Percentiles rank a stretch among this genome's conserved stretches.
Conservation (phyloP, 2,329 filamentous ascomycete genomes). For the Xylaria sp. region DNA sequence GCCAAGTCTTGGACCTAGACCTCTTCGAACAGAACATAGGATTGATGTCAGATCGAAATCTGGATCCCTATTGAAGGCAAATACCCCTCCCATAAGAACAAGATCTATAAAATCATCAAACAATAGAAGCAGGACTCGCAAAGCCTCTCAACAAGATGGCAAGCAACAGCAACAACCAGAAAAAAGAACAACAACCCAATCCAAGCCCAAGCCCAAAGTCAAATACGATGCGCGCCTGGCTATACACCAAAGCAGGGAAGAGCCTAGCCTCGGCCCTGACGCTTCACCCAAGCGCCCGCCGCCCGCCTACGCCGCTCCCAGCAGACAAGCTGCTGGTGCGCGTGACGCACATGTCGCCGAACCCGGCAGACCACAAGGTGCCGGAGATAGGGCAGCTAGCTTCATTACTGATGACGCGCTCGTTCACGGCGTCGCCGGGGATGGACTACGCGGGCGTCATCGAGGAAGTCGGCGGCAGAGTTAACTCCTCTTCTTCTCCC, state of each 20-base stretch:
- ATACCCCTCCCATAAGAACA: not conserved
- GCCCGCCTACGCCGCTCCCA: conserved; percentile 52
- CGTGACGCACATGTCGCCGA: conserved; percentile 64
- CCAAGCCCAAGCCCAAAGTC: not conserved
- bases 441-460: conserved; percentile 62
- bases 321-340: conserved; percentile 63
- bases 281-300: conserved; percentile 54
- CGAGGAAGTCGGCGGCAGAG: conserved; percentile 42
- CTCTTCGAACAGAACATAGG: no score
- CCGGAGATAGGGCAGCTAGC: conserved; percentile 60
- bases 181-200: not conserved
- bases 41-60: not conserved
- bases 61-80: not conserved
- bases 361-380: conserved; percentile 73
- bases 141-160: conserved; percentile 12
- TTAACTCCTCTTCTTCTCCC: conserved; percentile 26
- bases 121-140: not conserved
- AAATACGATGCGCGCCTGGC: conserved; percentile 65
- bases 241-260: conserved; percentile 58
- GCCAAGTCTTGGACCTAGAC: not conserved
- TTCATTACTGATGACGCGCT: conserved; percentile 51
- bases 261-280: conserved; percentile 65
- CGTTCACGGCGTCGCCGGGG: conserved; percentile 57
- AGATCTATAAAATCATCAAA: not conserved
- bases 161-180: not conserved